Base-by-base conservation (phyloP, 805 yeast genomes). In the Starmerella roubikii region DNA sequence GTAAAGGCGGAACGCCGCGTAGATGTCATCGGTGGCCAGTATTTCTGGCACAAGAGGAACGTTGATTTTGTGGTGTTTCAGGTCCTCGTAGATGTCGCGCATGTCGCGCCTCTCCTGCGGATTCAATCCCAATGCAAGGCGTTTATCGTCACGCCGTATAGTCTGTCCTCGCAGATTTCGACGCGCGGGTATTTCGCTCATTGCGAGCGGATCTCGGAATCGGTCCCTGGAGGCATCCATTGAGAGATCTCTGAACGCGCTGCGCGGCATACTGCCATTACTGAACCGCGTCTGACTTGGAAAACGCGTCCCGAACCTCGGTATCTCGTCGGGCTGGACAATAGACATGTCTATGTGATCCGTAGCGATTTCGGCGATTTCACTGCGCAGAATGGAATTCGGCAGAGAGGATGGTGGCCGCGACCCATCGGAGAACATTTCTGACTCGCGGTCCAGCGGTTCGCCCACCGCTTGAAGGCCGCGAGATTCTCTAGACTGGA, bases 1-100 rank as follows among this genome's bases (percentile, higher is more conserved):
- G 20, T 25, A 35, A 19, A 30, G 31, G 5, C 24, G 24, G 4
- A 40, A 27, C 4, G 43, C 43, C 28, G 15, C 28, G 23, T 22
- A 25, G 20, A 36, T 29, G 11, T 37, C 37, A 9, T 17, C 16
- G 8, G 19, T 21, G 9, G 38, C 25, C 12, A 16, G 6, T 20
- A 37, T 10, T 6, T 29, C 31, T 3, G 39, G 17, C 12, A 34
- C 22, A 4, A 16, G 3, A 8, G 43, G 43, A 4, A 31, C 38
- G 20, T n/a, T 17, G 19, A 40, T 13, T 8, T 37, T 37, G 7
- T 20, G 38, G 2, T 15, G 30, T 7, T 23, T 11, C 21, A 40
- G 34, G 20, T 32, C 29, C 3, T 13, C 20, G 22, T 30, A 36
- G 10, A 36, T 20, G 9, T 36, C 39, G 17, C 17, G 5, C 21